These are phyloP conservation scores for Penicillium sp. DNA, from an alignment of 2,329 filamentous ascomycete species.

Conservation along the genomic window DNA sequence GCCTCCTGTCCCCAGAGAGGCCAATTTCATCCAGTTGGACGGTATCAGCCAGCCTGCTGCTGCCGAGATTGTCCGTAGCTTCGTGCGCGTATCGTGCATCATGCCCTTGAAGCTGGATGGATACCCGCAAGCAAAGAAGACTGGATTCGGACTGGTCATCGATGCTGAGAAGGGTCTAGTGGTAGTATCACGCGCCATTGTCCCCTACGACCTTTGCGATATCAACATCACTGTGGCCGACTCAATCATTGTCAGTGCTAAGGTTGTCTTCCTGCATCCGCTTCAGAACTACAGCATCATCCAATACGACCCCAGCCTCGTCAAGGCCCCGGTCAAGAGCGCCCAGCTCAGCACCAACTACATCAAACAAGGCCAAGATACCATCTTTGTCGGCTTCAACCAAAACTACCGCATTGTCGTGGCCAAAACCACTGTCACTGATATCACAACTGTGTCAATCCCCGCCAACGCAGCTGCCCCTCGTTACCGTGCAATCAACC, in stretches of 20 bases:
- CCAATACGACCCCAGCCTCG: conserved; percentile 88
- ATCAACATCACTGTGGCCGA: conserved; percentile 96
- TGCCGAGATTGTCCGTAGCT: conserved; percentile 90
- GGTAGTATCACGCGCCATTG: conserved; percentile 87
- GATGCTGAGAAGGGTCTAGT: conserved; percentile 95
- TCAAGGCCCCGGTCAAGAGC: conserved; percentile 89
- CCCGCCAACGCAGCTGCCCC: conserved; percentile 90
- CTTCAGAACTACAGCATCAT: conserved; percentile 96
- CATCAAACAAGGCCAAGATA: conserved; percentile 90
- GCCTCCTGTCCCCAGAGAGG: conserved; percentile 70
- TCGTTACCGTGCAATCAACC: conserved; percentile 89
- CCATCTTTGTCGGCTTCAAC: conserved; percentile 98
- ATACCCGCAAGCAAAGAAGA: conserved; percentile 92
- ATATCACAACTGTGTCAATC: conserved; percentile 95
- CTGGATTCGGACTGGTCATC: conserved; percentile 94
- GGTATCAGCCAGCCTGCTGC: conserved; percentile 85
- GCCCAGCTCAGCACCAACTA: conserved; percentile 77
- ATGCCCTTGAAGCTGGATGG: conserved; percentile 97
- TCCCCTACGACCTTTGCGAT: conserved; percentile 95
- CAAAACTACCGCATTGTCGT: conserved; percentile 91
- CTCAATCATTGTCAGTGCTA: conserved; percentile 89
- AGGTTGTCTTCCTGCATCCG: conserved; percentile 93
- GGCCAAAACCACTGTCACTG: conserved; percentile 89
- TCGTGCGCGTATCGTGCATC: conserved; percentile 86
- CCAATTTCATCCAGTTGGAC: conserved; percentile 88